These are phyloP conservation scores for Nemania sp. DNA, from an alignment of 2,329 filamentous ascomycete genomes.

Conservation along the genomic window DNA sequence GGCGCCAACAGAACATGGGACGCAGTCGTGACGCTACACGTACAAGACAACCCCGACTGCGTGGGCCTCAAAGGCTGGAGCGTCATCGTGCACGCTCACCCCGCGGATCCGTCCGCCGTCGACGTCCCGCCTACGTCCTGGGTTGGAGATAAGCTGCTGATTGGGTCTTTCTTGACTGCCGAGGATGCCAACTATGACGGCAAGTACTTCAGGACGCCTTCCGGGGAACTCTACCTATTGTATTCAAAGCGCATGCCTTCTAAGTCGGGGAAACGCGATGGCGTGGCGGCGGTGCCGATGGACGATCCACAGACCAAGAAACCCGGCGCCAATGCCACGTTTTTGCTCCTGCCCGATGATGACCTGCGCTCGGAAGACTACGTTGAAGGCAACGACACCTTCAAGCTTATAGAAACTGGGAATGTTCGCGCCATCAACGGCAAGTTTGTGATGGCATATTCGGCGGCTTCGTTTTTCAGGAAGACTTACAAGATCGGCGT, in stretches of 20 bases:
- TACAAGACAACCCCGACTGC: neutral
- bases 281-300: neutral
- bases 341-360: neutral
- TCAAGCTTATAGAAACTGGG: neutral
- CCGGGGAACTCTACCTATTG: conserved; percentile 2
- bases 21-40: neutral
- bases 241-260: neutral
- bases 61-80: neutral
- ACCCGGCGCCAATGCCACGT: neutral
- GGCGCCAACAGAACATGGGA: neutral
- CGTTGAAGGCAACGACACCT: neutral
- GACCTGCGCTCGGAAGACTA: neutral
- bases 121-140: neutral
- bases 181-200: neutral
- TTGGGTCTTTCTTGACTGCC: neutral
- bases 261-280: neutral
- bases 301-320: neutral
- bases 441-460: neutral
- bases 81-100: neutral
- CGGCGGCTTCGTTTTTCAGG: neutral
- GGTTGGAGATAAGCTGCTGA: neutral
- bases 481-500: neutral
- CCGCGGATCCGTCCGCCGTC: neutral
- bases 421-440: neutral
- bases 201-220: neutral